Percentiles rank a stretch among this genome's conserved stretches.
phyloP scores from a whole-genome alignment of 2,329 filamentous ascomycete genomes.

The Lachnellula subtilissima region DNA sequence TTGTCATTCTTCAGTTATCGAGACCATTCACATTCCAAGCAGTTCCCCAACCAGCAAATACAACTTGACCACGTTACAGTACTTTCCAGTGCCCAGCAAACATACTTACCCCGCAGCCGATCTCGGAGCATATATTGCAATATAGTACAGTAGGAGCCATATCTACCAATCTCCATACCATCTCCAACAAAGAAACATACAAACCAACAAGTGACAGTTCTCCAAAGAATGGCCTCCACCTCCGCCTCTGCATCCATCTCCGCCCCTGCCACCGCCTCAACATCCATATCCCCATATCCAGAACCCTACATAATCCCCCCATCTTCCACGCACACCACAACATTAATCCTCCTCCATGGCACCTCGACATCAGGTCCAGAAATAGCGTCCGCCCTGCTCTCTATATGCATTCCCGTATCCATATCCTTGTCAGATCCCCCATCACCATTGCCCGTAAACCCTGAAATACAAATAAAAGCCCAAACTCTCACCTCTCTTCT shows the following conservation, averaged over 20 bases:
- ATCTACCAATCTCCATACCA: not conserved
- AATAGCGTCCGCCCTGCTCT: constrained; percentile 34
- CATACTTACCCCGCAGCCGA: not conserved
- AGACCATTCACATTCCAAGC: not conserved
- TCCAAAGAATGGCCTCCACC: not conserved
- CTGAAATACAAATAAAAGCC: constrained; percentile 31
- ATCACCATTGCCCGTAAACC: constrained; percentile 9
- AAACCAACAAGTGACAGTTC: too few species aligned
- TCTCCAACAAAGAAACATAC: not conserved
- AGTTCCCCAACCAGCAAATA: not conserved
- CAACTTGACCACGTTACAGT: not conserved
- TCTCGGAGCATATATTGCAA: not conserved
- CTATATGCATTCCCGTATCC: constrained; percentile 6
- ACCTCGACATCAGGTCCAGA: constrained; percentile 33
- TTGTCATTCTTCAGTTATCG: not conserved
- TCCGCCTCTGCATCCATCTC: not conserved
- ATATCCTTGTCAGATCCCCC: not conserved
- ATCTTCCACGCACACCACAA: constrained; percentile 24
- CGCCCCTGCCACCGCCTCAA: too few species aligned
- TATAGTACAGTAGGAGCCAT: too few species aligned
- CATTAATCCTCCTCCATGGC: constrained; percentile 39
- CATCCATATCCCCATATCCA: not conserved
- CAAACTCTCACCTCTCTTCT: constrained; percentile 27
- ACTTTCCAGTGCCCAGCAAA: not conserved
- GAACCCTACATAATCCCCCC: constrained; percentile 19